A percentile compares a stretch with the other conserved stretches of the same genome.
phyloP scores from a whole-genome alignment of 495 filamentous ascomycete species.

The Xylaria flabelliformis region DNA sequence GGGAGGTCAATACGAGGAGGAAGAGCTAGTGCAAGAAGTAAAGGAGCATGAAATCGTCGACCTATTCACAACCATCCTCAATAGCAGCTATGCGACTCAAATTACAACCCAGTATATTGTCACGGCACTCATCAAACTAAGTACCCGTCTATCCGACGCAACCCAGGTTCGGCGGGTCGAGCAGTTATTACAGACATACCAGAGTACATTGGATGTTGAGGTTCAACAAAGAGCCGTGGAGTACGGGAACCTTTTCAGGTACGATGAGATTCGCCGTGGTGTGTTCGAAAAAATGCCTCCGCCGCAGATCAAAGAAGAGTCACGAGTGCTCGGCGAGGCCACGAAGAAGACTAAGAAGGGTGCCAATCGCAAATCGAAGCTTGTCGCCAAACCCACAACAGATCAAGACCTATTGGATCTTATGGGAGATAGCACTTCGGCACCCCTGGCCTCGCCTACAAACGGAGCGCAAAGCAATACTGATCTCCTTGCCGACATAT shows the following conservation, averaged over 20 bases:
- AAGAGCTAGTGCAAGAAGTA: slow-evolving; percentile 88
- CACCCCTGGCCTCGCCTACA: slow-evolving; percentile 54
- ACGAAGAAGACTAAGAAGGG: slow-evolving; percentile 80
- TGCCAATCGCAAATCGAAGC: slow-evolving; percentile 75
- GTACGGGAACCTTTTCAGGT: slow-evolving; percentile 90
- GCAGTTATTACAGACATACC: slow-evolving; percentile 74
- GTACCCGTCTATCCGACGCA: slow-evolving; percentile 81
- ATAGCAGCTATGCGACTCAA: slow-evolving; percentile 90
- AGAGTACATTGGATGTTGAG: slow-evolving; percentile 87
- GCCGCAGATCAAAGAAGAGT: slow-evolving; percentile 94
- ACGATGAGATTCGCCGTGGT: slow-evolving; percentile 84
- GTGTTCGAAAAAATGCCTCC: slow-evolving; percentile 97
- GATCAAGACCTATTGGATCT: slow-evolving; percentile 93
- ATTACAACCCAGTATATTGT: slow-evolving; percentile 93
- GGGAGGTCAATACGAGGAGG: slow-evolving; percentile 93
- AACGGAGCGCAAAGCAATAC: slow-evolving; percentile 79
- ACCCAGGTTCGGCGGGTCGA: slow-evolving; percentile 85
- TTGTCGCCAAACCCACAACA: slow-evolving; percentile 69
- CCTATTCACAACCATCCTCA: slow-evolving; percentile 86
- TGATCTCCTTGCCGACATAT: slow-evolving; percentile 88
- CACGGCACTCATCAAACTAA: slow-evolving; percentile 94
- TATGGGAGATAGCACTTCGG: slow-evolving; percentile 75
- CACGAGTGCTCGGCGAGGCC: slow-evolving; percentile 85
- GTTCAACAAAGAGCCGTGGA: slow-evolving; percentile 95
- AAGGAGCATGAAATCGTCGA: slow-evolving; percentile 90